Evolutionary conservation across 768 basidiomycete genomes (phyloP).

Genomic region (Agaricus subrufescens): DNA sequence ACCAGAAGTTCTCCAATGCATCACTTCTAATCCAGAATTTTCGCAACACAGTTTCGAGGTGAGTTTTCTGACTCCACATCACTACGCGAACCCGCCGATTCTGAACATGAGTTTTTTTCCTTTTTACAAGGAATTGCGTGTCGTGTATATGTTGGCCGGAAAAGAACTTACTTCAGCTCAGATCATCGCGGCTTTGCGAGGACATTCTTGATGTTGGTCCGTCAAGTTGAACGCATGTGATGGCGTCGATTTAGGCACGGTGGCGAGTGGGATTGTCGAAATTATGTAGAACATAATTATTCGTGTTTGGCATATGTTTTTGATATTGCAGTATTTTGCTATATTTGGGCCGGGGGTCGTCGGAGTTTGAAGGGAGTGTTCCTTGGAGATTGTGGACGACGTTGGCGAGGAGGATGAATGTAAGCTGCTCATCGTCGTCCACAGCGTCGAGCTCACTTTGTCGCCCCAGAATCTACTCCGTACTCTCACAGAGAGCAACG

Average conservation of each 20-base stretch:
- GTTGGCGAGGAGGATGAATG: slow-evolving; percentile 37
- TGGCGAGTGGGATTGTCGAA: no score
- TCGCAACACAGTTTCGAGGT: slow-evolving; percentile 16
- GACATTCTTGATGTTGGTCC: no score
- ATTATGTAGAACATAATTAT: no score
- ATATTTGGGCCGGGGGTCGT: slow-evolving; percentile 12
- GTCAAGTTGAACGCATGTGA: no score
- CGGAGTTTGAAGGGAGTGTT: slow-evolving; percentile 16
- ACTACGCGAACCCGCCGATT: neutral
- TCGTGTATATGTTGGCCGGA: slow-evolving; percentile 11
- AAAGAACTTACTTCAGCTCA: slow-evolving; percentile 13
- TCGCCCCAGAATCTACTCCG: slow-evolving; percentile 75
- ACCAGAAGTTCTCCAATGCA: slow-evolving; percentile 6
- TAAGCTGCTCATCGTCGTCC: slow-evolving; percentile 28
- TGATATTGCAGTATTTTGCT: slow-evolving; percentile 9
- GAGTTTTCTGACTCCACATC: neutral
- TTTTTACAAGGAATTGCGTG: slow-evolving; percentile 12
- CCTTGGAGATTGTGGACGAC: slow-evolving; percentile 12
- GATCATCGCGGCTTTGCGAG: slow-evolving; percentile 6
- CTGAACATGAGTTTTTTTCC: neutral
- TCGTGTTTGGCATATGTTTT: no score
- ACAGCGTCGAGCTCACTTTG: slow-evolving; percentile 2
- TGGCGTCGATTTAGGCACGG: no score
- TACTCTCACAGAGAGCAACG: slow-evolving; percentile 76
- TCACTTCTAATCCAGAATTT: slow-evolving; percentile 8